Evolutionary conservation across 2,329 filamentous ascomycete species (phyloP).

Genomic region (Colletotrichum zoysiae): DNA sequence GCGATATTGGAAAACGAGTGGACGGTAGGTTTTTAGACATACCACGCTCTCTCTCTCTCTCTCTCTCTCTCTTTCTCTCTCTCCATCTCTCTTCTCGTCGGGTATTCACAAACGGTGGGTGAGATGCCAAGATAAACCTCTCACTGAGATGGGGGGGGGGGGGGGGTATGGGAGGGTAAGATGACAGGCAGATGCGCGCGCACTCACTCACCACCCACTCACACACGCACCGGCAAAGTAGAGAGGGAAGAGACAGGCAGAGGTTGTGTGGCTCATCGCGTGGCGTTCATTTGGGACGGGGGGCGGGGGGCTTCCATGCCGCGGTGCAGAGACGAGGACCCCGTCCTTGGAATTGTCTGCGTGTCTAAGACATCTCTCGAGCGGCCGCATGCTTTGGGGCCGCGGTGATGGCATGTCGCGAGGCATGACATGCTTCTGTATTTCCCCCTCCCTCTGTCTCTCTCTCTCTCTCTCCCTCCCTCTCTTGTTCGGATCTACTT

Average conservation of each 20-base stretch:
- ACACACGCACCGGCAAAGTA: background rate
- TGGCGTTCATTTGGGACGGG: background rate
- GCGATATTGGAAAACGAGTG: conserved; percentile 1
- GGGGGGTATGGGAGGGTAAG: background rate
- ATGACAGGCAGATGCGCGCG: conserved; percentile 4
- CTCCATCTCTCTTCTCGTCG: background rate
- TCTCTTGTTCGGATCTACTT: background rate
- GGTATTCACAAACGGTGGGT: background rate
- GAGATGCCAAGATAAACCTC: background rate
- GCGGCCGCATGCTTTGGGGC: conserved; percentile 32
- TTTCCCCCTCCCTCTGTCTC: background rate
- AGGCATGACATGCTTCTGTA: background rate
- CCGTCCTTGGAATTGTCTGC: background rate
- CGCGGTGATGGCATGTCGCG: conserved; percentile 8
- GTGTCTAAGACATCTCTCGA: conserved; percentile 40
- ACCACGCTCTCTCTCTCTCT: background rate
- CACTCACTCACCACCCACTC: background rate
- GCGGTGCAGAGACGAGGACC: background rate
- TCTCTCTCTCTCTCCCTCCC: no score
- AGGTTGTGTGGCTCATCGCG: background rate
- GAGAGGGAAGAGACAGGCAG: background rate
- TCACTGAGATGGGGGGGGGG: background rate
- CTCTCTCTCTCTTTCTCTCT: no score
- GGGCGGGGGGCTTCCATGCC: background rate
- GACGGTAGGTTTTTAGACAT: background rate